Percentiles rank a stretch among this genome's conserved stretches.
phyloP scores from a whole-genome alignment of 441 rosid genomes.

The Populus hybrid region DNA sequence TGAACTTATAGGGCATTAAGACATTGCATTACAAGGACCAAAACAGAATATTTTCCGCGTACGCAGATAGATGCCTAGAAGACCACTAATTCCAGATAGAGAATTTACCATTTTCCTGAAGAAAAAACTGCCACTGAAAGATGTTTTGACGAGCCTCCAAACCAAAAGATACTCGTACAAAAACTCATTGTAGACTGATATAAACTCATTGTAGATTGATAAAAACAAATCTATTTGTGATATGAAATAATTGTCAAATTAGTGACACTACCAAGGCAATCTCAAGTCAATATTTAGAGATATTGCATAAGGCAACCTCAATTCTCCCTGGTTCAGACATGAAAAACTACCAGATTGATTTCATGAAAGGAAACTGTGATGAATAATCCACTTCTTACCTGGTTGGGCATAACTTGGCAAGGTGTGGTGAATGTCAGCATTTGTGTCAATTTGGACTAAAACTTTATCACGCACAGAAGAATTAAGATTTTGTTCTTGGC shows the following conservation, averaged over 20 bases:
- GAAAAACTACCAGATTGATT: background rate
- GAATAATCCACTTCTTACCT: constrained; percentile 35
- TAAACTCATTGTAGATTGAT: background rate
- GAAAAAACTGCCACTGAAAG: background rate
- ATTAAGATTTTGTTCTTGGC: constrained; percentile 72
- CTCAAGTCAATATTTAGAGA: background rate
- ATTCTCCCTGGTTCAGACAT: background rate
- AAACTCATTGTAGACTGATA: background rate
- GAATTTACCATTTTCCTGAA: background rate
- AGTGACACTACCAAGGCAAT: background rate
- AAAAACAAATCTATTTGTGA: background rate
- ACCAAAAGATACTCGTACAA: background rate
- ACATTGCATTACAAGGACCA: background rate
- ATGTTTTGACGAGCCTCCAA: background rate
- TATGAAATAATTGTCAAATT: background rate
- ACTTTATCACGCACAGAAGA: constrained; percentile 49
- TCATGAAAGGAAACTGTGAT: background rate
- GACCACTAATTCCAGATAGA: background rate
- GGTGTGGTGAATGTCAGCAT: constrained; percentile 44
- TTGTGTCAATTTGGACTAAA: constrained; percentile 44
- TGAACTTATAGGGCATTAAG: background rate
- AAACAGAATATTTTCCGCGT: background rate
- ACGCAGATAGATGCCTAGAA: background rate
- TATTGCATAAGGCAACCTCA: background rate
- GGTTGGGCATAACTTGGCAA: constrained; percentile 43